Percentiles rank a stretch among this genome's conserved stretches.
Evolutionary conservation across 2,329 filamentous ascomycete genomes (phyloP).

Genomic region (Claviceps sorghi): DNA sequence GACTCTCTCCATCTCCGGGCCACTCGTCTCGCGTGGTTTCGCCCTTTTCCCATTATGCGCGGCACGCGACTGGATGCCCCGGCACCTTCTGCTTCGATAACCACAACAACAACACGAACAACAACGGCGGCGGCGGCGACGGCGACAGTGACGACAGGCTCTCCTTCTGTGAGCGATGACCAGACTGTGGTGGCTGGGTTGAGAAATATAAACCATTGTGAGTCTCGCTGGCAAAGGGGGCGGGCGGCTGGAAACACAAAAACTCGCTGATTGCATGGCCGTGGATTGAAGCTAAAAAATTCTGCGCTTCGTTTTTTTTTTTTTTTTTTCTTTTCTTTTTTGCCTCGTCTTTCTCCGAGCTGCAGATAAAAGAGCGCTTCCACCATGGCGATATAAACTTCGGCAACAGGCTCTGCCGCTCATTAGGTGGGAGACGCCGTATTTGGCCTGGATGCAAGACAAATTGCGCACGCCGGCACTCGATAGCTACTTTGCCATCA

Average conservation of each 20-base stretch:
- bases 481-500: slow-evolving; percentile 93
- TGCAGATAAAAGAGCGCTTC: slow-evolving; percentile 67
- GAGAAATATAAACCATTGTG: slow-evolving; percentile 65
- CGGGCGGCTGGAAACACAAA: not conserved
- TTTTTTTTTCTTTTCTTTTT: no score
- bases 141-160: not conserved
- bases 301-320: not conserved
- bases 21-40: slow-evolving; percentile 1
- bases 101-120: not conserved
- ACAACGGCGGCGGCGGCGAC: not conserved
- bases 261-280: not conserved
- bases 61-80: slow-evolving; percentile 19
- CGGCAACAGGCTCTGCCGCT: slow-evolving; percentile 73
- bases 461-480: slow-evolving; percentile 66
- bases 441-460: slow-evolving; percentile 75
- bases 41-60: slow-evolving; percentile 14
- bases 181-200: slow-evolving; percentile 54
- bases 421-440: slow-evolving; percentile 87
- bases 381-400: slow-evolving; percentile 74
- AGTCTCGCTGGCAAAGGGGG: not conserved
- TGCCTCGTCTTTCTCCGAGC: no score
- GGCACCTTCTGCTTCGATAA: slow-evolving; percentile 8
- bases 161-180: slow-evolving; percentile 10
- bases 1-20: not conserved
- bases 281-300: slow-evolving; percentile 3